Evolutionary conservation across 257 asterid species (phyloP), one percentile per base, ranked within the genome.

Genomic region (Solanum tarapatanum): DNA sequence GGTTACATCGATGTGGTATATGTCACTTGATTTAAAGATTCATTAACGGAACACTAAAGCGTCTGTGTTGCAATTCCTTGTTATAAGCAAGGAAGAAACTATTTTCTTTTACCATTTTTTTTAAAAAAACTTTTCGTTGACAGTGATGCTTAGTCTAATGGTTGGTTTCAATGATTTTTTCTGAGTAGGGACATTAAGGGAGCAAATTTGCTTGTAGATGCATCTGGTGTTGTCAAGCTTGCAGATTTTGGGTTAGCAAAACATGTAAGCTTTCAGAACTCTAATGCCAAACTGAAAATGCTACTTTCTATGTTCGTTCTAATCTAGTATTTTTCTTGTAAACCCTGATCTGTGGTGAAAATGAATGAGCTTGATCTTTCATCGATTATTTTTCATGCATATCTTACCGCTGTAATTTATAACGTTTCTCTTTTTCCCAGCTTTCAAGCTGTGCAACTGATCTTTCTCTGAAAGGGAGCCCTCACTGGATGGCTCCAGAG

Each of bases 401-500:
- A 60, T 64, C 33, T 26, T 48, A 21, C 32, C 12, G 64, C 75
- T 24, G 37, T 28, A 36, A 69, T 69, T 74, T 45, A 26, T n/a
- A 23, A 86, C 5, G 2, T 41, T 83, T 23, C 26, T 87, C 43
- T 58, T 91, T 88, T 60, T 30, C 51, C 55, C 92, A 94, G 98
- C 96, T 96, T 88, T 85, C 90, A 3, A 95, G 91, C 8, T 48
- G 84, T 30, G 91, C 87, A 76, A 87, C 76, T 55, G 91, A 93
- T 55, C 95, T 95, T 89, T 94, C 98, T 12, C 89, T 95, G 91
- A 94, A 95, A 90, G 98, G 98, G 55, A 95, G 96, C 84, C 98
- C 98, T 43, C 95, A 94, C 84, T 96, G 99, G 99, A 93, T 96
- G 98, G 98, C 98, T 80, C 99, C 99, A 11, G 99, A 96, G 98